Evolutionary conservation across 352 stramenopile genomes (phyloP).

Genomic region (Aphanomyces stellatus): DNA sequence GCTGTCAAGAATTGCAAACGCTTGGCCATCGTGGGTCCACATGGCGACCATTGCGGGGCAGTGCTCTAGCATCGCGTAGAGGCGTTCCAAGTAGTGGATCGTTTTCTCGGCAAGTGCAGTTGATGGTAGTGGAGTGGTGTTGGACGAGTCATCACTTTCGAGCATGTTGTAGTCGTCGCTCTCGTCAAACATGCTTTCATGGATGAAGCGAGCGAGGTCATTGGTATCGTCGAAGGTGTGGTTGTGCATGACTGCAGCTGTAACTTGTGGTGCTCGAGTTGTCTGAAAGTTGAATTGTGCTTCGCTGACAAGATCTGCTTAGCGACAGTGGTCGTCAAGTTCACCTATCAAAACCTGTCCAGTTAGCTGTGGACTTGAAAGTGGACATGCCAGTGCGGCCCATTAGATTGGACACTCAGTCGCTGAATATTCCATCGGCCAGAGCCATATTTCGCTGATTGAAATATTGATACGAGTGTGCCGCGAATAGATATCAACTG

Average conservation of each 20-base stretch:
- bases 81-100: conserved; percentile 4
- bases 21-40: conserved; percentile 62
- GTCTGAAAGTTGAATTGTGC: not conserved
- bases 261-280: not conserved
- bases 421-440: too few species aligned
- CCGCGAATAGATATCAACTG: too few species aligned
- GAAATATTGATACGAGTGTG: too few species aligned
- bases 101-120: not conserved
- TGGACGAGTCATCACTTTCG: not conserved
- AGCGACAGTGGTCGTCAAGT: not conserved
- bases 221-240: not conserved
- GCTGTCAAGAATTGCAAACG: conserved; percentile 81
- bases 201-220: too few species aligned
- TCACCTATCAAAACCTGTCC: not conserved
- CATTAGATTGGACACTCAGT: too few species aligned
- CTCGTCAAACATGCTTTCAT: too few species aligned
- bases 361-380: not conserved
- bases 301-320: not conserved
- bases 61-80: conserved; percentile 14
- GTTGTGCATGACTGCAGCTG: not conserved
- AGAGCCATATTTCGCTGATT: too few species aligned
- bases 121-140: not conserved
- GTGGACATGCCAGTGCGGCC: not conserved
- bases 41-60: not conserved
- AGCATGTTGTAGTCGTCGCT: not conserved